Percentiles rank a stretch among this genome's conserved stretches.
Evolutionary conservation across 2,329 filamentous ascomycete genomes (phyloP).

Genomic region (Elsinoe perseae): DNA sequence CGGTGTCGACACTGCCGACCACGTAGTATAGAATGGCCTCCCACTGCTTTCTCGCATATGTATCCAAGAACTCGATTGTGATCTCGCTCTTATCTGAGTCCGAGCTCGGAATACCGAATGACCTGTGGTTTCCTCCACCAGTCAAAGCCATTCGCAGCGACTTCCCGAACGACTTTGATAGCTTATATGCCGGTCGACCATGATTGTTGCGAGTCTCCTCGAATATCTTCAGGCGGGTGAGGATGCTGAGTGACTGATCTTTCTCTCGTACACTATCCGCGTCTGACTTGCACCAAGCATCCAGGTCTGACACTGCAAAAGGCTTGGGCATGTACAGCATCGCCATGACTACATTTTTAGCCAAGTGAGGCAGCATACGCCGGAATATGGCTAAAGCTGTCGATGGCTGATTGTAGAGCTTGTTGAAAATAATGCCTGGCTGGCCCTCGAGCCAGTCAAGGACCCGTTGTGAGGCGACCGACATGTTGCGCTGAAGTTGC

Average conservation of each 20-base stretch:
- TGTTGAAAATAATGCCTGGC: slow-evolving; percentile 79
- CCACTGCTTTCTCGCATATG: slow-evolving; percentile 83
- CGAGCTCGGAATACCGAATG: slow-evolving; percentile 79
- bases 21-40: slow-evolving; percentile 95
- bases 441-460: slow-evolving; percentile 92
- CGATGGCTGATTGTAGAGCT: slow-evolving; percentile 91
- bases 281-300: slow-evolving; percentile 72
- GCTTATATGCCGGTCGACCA: slow-evolving; percentile 62
- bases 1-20: slow-evolving; percentile 63
- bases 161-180: slow-evolving; percentile 73
- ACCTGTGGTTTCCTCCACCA: slow-evolving; percentile 74
- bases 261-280: slow-evolving; percentile 22
- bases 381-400: slow-evolving; percentile 93
- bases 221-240: slow-evolving; percentile 78
- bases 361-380: slow-evolving; percentile 89
- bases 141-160: slow-evolving; percentile 82
- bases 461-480: slow-evolving; percentile 50
- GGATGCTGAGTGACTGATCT: slow-evolving; percentile 72
- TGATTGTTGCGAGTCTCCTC: slow-evolving; percentile 49
- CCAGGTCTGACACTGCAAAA: slow-evolving; percentile 70
- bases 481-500: slow-evolving; percentile 34
- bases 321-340: slow-evolving; percentile 84
- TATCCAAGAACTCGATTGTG: slow-evolving; percentile 66
- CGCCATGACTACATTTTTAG: slow-evolving; percentile 93
- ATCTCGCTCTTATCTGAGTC: slow-evolving; percentile 56